phyloP scores from a whole-genome alignment of 352 stramenopile species.

The Sclerospora graminicola region DNA sequence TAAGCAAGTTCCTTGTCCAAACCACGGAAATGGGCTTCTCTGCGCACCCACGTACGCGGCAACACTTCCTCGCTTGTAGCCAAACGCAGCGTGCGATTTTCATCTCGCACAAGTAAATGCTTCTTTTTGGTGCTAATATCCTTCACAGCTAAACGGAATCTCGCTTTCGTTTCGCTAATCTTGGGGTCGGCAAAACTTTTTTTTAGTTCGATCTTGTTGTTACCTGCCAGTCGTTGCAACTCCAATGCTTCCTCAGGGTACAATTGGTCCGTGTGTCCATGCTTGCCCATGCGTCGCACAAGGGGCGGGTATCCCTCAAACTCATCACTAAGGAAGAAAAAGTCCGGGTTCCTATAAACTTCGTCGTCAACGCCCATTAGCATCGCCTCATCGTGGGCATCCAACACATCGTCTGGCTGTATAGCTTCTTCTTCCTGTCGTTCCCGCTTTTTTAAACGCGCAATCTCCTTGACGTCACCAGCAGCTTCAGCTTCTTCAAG shows the following conservation, averaged over 20 bases:
- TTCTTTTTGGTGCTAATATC: constrained; percentile 79
- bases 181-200: constrained; percentile 70
- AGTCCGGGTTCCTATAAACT: constrained; percentile 70
- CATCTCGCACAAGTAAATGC: constrained; percentile 53
- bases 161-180: constrained; percentile 35
- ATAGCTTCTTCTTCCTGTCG: constrained; percentile 35
- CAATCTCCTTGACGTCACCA: constrained; percentile 49
- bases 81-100: constrained; percentile 45
- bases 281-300: constrained; percentile 70
- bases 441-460: constrained; percentile 43
- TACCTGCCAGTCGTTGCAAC: constrained; percentile 57
- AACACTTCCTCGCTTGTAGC: constrained; percentile 70
- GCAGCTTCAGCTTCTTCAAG: constrained; percentile 32
- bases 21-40: constrained; percentile 59
- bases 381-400: constrained; percentile 40
- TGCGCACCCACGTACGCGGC: constrained; percentile 72
- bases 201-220: constrained; percentile 59
- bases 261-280: constrained; percentile 71
- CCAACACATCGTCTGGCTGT: constrained; percentile 45
- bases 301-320: constrained; percentile 72
- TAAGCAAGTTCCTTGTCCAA: constrained; percentile 39
- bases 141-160: constrained; percentile 73
- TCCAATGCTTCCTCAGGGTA: constrained; percentile 68
- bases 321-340: constrained; percentile 80
- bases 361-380: constrained; percentile 59